Evolutionary conservation across 1,139 yeast genomes (phyloP).

Genomic region (Kluyveromyces sp.): DNA sequence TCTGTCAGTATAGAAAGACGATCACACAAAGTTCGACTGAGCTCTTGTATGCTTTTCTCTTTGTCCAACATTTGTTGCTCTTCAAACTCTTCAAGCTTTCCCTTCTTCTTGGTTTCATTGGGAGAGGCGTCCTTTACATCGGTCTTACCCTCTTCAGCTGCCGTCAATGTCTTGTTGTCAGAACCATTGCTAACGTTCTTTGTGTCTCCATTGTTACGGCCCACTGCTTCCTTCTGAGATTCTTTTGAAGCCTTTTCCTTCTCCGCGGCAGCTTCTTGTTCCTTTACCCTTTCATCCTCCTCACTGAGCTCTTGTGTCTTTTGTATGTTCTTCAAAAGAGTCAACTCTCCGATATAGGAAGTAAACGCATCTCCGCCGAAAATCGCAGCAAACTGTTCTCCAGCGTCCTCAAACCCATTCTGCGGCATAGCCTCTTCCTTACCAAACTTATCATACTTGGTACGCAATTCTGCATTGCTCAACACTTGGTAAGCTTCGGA

Average conservation of each 20-base stretch:
- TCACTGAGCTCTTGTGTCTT: constrained; percentile 52
- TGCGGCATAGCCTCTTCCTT: constrained; percentile 76
- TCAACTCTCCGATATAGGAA: constrained; percentile 84
- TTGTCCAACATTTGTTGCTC: constrained; percentile 69
- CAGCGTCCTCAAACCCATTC: constrained; percentile 85
- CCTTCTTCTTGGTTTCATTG: constrained; percentile 36
- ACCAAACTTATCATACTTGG: constrained; percentile 77
- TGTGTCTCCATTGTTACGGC: neutral
- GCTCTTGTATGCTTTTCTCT: constrained; percentile 60
- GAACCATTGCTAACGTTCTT: neutral
- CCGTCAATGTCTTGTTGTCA: neutral
- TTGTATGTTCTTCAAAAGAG: constrained; percentile 73
- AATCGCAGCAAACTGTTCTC: constrained; percentile 76
- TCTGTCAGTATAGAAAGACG: constrained; percentile 75
- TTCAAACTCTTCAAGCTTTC: constrained; percentile 63
- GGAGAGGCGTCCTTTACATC: neutral
- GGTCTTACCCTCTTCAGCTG: neutral
- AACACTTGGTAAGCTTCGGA: constrained; percentile 77
- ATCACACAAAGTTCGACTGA: constrained; percentile 58
- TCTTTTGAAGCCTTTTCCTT: constrained; percentile 20
- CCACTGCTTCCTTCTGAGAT: neutral
- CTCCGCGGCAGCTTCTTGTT: constrained; percentile 26
- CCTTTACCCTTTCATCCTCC: constrained; percentile 33
- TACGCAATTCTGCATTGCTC: constrained; percentile 65
- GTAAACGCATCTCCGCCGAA: constrained; percentile 92